Evolutionary conservation across 73 alveolate species (phyloP).

Genomic region (Uronychia binucleata): DNA sequence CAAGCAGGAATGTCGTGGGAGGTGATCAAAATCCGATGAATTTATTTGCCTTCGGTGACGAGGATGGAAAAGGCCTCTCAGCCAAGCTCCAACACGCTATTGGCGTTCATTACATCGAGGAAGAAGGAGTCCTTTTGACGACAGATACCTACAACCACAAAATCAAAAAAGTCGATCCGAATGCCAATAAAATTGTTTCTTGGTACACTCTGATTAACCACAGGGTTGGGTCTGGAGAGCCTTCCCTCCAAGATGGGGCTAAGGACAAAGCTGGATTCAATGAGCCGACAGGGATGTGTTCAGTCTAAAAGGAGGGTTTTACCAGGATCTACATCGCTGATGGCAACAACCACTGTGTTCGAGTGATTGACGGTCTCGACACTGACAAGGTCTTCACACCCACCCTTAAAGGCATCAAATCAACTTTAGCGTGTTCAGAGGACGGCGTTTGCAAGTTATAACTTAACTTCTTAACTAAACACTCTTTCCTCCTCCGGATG

Average conservation of each 20-base stretch:
- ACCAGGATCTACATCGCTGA: constrained; percentile 35
- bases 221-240: constrained; percentile 14
- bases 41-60: constrained; percentile 52
- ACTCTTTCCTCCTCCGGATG: neutral
- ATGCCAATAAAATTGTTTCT: neutral
- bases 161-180: constrained; percentile 38
- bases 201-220: neutral
- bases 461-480: neutral
- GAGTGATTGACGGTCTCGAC: constrained; percentile 15
- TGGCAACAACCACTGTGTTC: constrained; percentile 43
- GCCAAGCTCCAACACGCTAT: constrained; percentile 51
- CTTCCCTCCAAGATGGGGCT: constrained; percentile 36
- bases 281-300: constrained; percentile 53
- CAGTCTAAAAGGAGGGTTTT: constrained; percentile 15
- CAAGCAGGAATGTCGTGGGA: constrained; percentile 32
- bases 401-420: constrained; percentile 25
- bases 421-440: constrained; percentile 3
- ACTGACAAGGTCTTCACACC: constrained; percentile 13
- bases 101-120: constrained; percentile 37
- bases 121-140: constrained; percentile 9
- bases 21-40: constrained; percentile 46
- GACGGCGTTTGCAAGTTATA: constrained; percentile 24
- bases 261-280: constrained; percentile 6
- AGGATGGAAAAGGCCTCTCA: constrained; percentile 38
- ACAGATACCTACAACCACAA: constrained; percentile 59